These are phyloP conservation scores for Glonium stellatum DNA, from an alignment of 495 filamentous ascomycete species.

Conservation along the genomic window DNA sequence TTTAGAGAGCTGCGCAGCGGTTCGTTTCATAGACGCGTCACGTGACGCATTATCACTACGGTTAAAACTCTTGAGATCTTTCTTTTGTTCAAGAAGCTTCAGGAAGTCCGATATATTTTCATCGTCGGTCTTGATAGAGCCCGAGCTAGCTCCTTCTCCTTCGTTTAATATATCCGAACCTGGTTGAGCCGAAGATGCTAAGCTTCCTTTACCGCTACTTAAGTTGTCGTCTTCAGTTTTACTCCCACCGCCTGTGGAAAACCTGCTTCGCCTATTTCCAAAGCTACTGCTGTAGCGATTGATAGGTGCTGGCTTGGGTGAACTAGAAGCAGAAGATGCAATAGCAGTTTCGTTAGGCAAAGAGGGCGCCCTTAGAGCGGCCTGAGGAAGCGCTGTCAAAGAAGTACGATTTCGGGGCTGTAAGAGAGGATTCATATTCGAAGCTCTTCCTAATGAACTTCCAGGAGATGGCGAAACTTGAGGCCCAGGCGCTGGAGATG, in stretches of 20 bases:
- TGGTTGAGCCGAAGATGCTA: conserved; percentile 77
- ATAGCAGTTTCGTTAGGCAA: conserved; percentile 51
- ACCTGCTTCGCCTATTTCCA: conserved; percentile 69
- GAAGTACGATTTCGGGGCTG: conserved; percentile 64
- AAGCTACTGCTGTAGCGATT: conserved; percentile 77
- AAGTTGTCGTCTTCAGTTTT: conserved; percentile 74
- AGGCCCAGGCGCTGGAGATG: conserved; percentile 66
- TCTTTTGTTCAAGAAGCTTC: conserved; percentile 73
- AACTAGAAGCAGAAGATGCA: conserved; percentile 56
- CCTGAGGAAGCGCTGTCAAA: conserved; percentile 57
- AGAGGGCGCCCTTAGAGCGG: conserved; percentile 51
- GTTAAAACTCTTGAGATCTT: conserved; percentile 67
- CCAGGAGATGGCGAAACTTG: conserved; percentile 55
- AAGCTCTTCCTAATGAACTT: conserved; percentile 42
- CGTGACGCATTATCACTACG: conserved; percentile 45
- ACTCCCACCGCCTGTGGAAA: conserved; percentile 64
- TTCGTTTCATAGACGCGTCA: conserved; percentile 53
- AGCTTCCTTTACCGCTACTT: conserved; percentile 81
- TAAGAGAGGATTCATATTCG: conserved; percentile 47
- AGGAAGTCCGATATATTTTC: conserved; percentile 90
- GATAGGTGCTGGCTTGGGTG: conserved; percentile 67
- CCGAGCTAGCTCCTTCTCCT: conserved; percentile 57
- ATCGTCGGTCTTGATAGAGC: conserved; percentile 77
- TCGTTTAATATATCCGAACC: conserved; percentile 79
- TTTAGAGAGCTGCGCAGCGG: conserved; percentile 62